A percentile compares a stretch with the other conserved stretches of the same genome.
phyloP scores from a whole-genome alignment of 2,329 filamentous ascomycete genomes.

The Exophiala calicioides region DNA sequence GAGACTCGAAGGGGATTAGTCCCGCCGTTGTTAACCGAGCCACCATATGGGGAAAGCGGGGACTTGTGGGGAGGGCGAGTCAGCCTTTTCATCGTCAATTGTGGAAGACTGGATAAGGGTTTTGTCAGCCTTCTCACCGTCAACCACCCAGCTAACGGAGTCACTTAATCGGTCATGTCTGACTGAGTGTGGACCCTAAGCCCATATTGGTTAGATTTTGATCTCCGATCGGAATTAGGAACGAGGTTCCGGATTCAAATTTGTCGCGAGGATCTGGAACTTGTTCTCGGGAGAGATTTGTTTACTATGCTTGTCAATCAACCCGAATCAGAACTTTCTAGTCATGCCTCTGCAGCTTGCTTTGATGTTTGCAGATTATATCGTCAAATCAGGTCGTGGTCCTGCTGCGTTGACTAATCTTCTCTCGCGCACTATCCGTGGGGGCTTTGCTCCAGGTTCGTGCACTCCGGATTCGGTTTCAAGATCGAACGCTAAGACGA shows the following conservation, averaged over 20 bases:
- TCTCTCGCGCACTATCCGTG: not conserved
- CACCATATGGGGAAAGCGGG: conserved; percentile 4
- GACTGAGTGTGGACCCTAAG: not conserved
- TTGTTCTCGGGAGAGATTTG: too few relatives aligned
- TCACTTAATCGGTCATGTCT: too few relatives aligned
- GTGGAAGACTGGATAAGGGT: conserved; percentile 2
- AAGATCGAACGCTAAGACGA: not conserved
- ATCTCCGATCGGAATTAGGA: not conserved
- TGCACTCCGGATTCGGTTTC: not conserved
- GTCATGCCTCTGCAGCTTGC: too few relatives aligned
- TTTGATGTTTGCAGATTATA: too few relatives aligned
- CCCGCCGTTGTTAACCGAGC: too few relatives aligned
- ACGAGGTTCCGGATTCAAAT: not conserved
- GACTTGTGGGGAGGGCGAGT: conserved; percentile 1
- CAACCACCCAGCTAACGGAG: not conserved
- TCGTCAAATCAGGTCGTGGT: too few relatives aligned
- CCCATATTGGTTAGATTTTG: conserved; percentile 2
- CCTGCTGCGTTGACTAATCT: too few relatives aligned
- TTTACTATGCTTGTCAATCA: too few relatives aligned
- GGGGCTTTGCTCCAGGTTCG: not conserved
- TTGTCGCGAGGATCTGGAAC: not conserved
- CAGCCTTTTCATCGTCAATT: conserved; percentile 16
- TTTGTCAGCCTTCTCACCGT: conserved; percentile 9
- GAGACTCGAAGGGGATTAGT: too few relatives aligned
- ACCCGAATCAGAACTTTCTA: too few relatives aligned